A percentile compares a stretch with the other conserved stretches of the same genome.
phyloP scores from a whole-genome alignment of 768 basidiomycete species.

The Mrakia blollopis region DNA sequence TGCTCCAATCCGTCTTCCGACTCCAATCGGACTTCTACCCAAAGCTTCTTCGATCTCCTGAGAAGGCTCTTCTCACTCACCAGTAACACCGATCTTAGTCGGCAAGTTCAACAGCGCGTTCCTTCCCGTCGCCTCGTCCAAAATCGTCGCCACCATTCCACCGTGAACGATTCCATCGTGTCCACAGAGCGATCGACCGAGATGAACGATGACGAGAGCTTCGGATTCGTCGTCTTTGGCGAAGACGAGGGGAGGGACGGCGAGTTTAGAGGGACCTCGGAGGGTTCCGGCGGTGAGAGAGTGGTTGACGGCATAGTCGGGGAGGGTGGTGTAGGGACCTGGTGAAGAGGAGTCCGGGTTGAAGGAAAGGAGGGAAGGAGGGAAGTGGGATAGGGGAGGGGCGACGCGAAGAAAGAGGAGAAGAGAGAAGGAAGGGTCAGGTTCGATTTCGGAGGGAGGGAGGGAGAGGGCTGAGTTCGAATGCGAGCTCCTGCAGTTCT shows the following conservation, averaged over 20 bases:
- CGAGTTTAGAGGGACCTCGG: conserved; percentile 76
- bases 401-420: neutral
- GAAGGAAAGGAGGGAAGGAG: neutral
- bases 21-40: neutral
- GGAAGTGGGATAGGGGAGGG: no score
- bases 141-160: conserved; percentile 77
- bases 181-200: conserved; percentile 78
- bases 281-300: conserved; percentile 77
- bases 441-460: neutral
- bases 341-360: neutral
- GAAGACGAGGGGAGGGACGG: conserved; percentile 70
- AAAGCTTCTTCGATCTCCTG: neutral
- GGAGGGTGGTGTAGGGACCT: conserved; percentile 28
- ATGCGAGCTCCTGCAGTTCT: no score
- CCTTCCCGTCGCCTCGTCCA: conserved; percentile 76
- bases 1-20: neutral
- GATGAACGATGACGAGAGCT: conserved; percentile 64
- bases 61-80: neutral
- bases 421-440: neutral
- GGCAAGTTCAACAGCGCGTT: conserved; percentile 80
- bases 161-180: conserved; percentile 93
- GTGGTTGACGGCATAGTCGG: conserved; percentile 52
- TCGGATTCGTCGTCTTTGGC: conserved; percentile 70
- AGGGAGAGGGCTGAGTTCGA: no score
- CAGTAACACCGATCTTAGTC: conserved; percentile 82